Evolutionary conservation across 148 eudicot species (phyloP), one percentile per base, ranked within the genome.

Genomic region (Fagopyrum esculentum): DNA sequence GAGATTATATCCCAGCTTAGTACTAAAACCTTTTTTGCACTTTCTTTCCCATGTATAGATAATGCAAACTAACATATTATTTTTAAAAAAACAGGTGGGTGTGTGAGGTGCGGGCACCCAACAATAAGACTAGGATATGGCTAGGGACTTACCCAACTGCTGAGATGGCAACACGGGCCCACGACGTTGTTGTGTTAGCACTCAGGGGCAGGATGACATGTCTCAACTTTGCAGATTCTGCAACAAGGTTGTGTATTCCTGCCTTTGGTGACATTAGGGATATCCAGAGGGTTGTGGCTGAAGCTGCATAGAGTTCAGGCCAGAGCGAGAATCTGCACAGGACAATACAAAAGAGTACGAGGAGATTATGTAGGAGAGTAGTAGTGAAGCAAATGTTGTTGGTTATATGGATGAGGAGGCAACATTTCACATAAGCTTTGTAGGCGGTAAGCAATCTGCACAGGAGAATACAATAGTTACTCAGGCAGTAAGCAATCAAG

Each of bases 101-200:
- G 5, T 78, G 75, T 17, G 80, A 78, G 80, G 50, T 78, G 16
- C 80, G 80, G 10, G 76, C 60, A 49, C 80, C 63, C 10, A 46
- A 59, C 43, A 72, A 73, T 44, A 61, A 57, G 46, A n/a, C 26
- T 16, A 71, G 80, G 46, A 78, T 78, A 59, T 78, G 80, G 80
- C 61, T 78, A 1, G 77, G 69, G 54, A 73, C 76, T 35, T 55
- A 74, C 72, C 76, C 61, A 6, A 66, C 78, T 12, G 73, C 78
- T 30, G 78, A 76, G 78, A 84, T 84, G 87, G 87, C 87, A 1
- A 84, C 87, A 0, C 72, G 84, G 4, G 87, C 87, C 0, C 84
- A 84, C 10, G 87, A 84, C 17, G 87, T 82, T 7, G 87, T 84
- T 6, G 87, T 84, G 54, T 73, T 84, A 56, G 84, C 87, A 0